These are phyloP conservation scores for Rhododendron williamsianum DNA, from an alignment of 148 eudicot species.

Conservation along the genomic window DNA sequence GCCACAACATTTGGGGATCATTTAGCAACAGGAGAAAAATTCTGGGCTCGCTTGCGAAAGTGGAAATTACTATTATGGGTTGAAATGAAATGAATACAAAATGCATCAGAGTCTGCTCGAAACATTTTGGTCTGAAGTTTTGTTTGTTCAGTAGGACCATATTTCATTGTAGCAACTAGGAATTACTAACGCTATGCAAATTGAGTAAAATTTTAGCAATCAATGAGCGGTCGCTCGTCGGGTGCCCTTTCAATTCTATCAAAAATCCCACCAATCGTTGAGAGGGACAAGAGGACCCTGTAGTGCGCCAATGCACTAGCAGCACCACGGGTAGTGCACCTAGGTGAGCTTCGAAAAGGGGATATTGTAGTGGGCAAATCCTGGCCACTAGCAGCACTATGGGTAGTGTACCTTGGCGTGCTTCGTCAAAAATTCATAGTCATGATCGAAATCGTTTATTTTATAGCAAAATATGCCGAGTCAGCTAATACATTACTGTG, in stretches of 20 bases:
- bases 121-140: neutral
- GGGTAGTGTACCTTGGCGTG: neutral
- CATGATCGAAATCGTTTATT: neutral
- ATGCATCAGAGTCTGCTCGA: neutral
- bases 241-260: neutral
- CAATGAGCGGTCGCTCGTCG: neutral
- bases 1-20: neutral
- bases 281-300: neutral
- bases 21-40: neutral
- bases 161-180: neutral
- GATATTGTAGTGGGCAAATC: neutral
- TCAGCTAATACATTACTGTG: too few species aligned
- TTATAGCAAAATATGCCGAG: neutral
- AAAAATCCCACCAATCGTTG: neutral
- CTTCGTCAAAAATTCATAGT: neutral
- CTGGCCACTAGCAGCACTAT: neutral
- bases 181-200: neutral
- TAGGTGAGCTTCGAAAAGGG: neutral
- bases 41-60: neutral
- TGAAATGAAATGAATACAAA: neutral
- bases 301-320: neutral
- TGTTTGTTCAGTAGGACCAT: neutral
- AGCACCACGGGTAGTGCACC: too few species aligned
- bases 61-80: neutral
- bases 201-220: neutral